phyloP scores from a whole-genome alignment of 352 stramenopile genomes.

The Globisporangium apiculatum region DNA sequence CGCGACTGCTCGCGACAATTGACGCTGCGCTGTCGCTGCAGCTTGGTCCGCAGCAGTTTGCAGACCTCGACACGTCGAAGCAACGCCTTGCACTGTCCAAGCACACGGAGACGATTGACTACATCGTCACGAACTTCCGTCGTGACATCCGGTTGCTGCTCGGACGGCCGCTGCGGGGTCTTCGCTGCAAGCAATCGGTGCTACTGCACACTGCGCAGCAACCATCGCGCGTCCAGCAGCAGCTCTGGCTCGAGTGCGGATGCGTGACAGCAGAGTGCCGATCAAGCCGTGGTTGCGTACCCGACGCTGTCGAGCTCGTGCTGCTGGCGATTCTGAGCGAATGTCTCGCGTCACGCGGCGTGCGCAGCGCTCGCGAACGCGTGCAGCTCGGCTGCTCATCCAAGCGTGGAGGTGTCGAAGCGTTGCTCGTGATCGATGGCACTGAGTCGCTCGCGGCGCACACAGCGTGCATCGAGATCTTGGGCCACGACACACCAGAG shows the following conservation, averaged over 20 bases:
- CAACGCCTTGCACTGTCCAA: constrained; percentile 24
- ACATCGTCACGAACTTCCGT: constrained; percentile 17
- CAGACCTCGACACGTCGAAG: constrained; percentile 24
- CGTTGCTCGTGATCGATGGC: neutral
- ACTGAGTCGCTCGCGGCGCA: neutral
- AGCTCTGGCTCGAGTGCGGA: constrained; percentile 2
- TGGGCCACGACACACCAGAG: neutral
- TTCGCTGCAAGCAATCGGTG: neutral
- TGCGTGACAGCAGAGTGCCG: neutral
- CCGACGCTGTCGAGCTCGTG: constrained; percentile 6
- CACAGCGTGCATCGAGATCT: constrained; percentile 3
- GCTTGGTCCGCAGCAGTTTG: constrained; percentile 15
- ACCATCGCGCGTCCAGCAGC: constrained; percentile 4
- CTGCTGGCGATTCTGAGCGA: constrained; percentile 8
- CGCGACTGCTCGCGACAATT: constrained; percentile 25
- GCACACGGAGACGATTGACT: constrained; percentile 26
- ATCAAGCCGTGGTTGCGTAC: neutral
- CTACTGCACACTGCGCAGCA: neutral
- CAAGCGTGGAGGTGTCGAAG: neutral
- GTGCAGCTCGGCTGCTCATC: constrained; percentile 3
- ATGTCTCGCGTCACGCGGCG: constrained; percentile 3
- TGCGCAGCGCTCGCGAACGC: neutral
- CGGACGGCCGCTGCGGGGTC: constrained; percentile 14
- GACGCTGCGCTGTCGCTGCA: constrained; percentile 16
- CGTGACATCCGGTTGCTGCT: constrained; percentile 22